Base-by-base conservation (phyloP, 2,329 filamentous ascomycete genomes). In the Diaporthe longicolla region DNA sequence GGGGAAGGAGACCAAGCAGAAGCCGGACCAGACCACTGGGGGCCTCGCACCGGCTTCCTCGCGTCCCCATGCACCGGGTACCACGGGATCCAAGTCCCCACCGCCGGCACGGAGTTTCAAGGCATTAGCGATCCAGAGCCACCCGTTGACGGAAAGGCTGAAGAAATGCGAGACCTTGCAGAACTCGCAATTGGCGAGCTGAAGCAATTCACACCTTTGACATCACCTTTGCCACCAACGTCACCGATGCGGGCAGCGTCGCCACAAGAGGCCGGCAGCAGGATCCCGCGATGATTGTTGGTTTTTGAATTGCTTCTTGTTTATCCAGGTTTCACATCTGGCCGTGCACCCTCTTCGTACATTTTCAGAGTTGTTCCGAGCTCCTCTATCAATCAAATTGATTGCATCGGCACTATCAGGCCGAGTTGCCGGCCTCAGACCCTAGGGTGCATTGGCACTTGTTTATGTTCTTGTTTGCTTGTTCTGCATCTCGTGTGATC, bases 121-220 rank as follows among this genome's bases (percentile, higher is more conserved):
- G 24, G 48, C n/a, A n/a, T n/a, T 40, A 15, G 35, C 15, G 37
- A 58, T 32, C 21, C 54, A 13, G 21, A 63, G n/a, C 9, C 19
- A 19, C 4, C 43, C 40, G 24, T 37, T 4, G n/a, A 52, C 35
- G 59, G 48, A 24, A 37, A 45, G 55, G 57, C 71, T 29, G 58
- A 73, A 32, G 72, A 69, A 29, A 52, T 73, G 57, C 63, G 55
- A 11, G 70, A 73, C 40, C 43, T 66, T 7, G 71, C 70, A 15
- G 73, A 73, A 70, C 15, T 72, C n/a, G 73, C 70, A 11, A 72
- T 69, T 17, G 70, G 13, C 19, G 48, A 58, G 37, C 50, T 45
- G 29, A 72, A 65, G 21, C 68, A 48, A 26, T 73, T 58, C 19
- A 59, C 63, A 9, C 70, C 73, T 15, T 43, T 73, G 35, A 55